Evolutionary conservation across 345 rosid genomes (phyloP).

Genomic region (Salix exigua): DNA sequence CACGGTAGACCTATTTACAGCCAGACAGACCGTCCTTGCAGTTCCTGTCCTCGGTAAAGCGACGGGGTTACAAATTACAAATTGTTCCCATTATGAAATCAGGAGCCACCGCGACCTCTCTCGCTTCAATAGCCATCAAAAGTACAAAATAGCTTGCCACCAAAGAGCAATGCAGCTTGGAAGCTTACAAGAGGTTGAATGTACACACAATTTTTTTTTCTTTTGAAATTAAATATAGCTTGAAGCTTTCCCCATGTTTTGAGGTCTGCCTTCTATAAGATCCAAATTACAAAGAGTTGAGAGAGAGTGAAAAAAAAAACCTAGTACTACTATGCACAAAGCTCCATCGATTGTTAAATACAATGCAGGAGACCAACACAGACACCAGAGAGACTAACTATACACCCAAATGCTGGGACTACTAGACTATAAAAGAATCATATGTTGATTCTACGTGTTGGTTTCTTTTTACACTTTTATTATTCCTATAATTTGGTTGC

Average conservation of each 20-base stretch:
- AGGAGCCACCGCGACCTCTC: too few species aligned
- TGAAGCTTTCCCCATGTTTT: slow-evolving; percentile 39
- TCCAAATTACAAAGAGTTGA: slow-evolving; percentile 9
- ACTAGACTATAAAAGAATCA: slow-evolving; percentile 66
- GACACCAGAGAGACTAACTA: slow-evolving; percentile 38
- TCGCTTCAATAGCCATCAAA: too few species aligned
- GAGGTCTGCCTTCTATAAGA: slow-evolving; percentile 27
- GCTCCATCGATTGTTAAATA: slow-evolving; percentile 19
- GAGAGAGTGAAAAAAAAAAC: neutral
- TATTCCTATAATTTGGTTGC: slow-evolving; percentile 33
- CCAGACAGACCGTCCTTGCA: too few species aligned
- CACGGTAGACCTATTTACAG: neutral
- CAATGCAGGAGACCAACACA: slow-evolving; percentile 34
- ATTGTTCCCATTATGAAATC: too few species aligned
- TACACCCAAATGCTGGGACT: slow-evolving; percentile 57
- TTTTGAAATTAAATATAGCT: slow-evolving; percentile 8
- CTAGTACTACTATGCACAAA: slow-evolving; percentile 40
- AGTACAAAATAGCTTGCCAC: too few species aligned
- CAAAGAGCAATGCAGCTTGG: too few species aligned
- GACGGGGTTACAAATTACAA: too few species aligned
- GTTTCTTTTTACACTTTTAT: slow-evolving; percentile 34
- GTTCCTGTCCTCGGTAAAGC: too few species aligned
- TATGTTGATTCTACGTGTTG: slow-evolving; percentile 59
- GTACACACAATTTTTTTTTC: neutral
- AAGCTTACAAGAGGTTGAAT: neutral